These are phyloP conservation scores for Chaetomium strumarium DNA, from an alignment of 2,329 filamentous ascomycete genomes.

Conservation along the genomic window DNA sequence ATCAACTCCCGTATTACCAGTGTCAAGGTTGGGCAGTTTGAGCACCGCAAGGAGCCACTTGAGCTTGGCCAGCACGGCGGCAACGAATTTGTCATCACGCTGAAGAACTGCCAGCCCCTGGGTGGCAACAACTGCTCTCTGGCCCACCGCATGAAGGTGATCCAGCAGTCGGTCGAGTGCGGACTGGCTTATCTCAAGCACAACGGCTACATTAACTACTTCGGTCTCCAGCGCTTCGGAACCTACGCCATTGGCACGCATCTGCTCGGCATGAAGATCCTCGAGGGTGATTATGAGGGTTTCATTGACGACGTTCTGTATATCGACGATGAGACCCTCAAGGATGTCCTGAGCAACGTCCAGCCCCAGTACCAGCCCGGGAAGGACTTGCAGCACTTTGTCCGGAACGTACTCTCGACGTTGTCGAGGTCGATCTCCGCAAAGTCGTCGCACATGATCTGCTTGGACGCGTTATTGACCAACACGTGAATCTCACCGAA, in stretches of 20 bases:
- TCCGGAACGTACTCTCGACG: conserved; percentile 51
- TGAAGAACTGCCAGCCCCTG: conserved; percentile 72
- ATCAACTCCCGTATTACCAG: conserved; percentile 59
- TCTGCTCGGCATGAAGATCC: conserved; percentile 73
- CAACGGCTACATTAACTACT: conserved; percentile 94
- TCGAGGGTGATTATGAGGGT: conserved; percentile 73
- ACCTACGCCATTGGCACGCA: conserved; percentile 84
- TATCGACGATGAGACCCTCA: conserved; percentile 60
- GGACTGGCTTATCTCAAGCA: conserved; percentile 62
- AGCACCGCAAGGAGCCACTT: conserved; percentile 65
- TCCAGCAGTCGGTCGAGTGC: conserved; percentile 45
- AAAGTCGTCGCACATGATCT: conserved; percentile 48
- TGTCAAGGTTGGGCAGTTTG: conserved; percentile 71
- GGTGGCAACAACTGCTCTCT: conserved; percentile 39
- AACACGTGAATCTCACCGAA: conserved; percentile 44
- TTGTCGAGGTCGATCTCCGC: conserved; percentile 48
- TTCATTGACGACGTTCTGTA: conserved; percentile 73
- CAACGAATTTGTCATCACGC: conserved; percentile 88
- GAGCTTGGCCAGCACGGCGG: conserved; percentile 78
- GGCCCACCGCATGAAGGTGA: conserved; percentile 40
- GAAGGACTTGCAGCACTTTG: conserved; percentile 38
- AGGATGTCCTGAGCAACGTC: conserved; percentile 42
- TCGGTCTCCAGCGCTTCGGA: conserved; percentile 93
- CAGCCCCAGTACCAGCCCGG: conserved; percentile 12
- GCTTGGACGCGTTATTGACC: conserved; percentile 55